Percentiles rank a stretch among this genome's conserved stretches.
Conservation (phyloP, 768 basidiomycete species). For the Leccinellum luteum region DNA sequence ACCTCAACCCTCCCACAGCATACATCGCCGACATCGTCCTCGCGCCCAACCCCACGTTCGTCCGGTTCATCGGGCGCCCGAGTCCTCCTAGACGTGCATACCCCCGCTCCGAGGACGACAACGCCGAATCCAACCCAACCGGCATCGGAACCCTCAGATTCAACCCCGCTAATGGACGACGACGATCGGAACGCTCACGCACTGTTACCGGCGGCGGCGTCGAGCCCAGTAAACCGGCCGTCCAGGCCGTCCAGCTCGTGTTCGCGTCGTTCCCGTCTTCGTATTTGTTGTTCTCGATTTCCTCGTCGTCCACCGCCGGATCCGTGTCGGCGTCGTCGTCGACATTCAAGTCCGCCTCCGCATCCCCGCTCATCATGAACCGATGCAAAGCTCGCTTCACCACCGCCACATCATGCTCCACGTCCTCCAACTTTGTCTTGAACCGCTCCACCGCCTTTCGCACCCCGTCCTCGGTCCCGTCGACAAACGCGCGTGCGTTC, state of each 20-base stretch:
- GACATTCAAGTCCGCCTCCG: background rate
- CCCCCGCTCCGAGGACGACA: background rate
- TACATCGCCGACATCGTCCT: slow-evolving; percentile 63
- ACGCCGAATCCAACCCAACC: background rate
- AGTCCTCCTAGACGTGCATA: slow-evolving; percentile 18
- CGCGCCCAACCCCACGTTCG: slow-evolving; percentile 17
- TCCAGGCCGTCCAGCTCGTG: slow-evolving; percentile 48
- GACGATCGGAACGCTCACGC: background rate
- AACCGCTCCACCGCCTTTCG: slow-evolving; percentile 47
- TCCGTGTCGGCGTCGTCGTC: background rate
- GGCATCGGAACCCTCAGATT: slow-evolving; percentile 63
- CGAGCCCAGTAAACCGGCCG: slow-evolving; percentile 49
- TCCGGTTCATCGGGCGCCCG: slow-evolving; percentile 13
- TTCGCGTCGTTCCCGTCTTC: background rate
- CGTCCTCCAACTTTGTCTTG: slow-evolving; percentile 60
- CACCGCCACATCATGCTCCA: slow-evolving; percentile 72
- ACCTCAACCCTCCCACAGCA: slow-evolving; percentile 55
- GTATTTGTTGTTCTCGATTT: background rate
- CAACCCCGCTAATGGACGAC: slow-evolving; percentile 45
- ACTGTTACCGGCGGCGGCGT: background rate
- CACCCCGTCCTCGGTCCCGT: slow-evolving; percentile 18
- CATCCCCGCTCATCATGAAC: slow-evolving; percentile 5
- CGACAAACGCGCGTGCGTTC: slow-evolving; percentile 45
- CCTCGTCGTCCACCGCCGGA: background rate
- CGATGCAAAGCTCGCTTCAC: slow-evolving; percentile 62